These are phyloP conservation scores for Hypoxylon sp. DNA, from an alignment of 2,329 filamentous ascomycete species.

Conservation along the genomic window DNA sequence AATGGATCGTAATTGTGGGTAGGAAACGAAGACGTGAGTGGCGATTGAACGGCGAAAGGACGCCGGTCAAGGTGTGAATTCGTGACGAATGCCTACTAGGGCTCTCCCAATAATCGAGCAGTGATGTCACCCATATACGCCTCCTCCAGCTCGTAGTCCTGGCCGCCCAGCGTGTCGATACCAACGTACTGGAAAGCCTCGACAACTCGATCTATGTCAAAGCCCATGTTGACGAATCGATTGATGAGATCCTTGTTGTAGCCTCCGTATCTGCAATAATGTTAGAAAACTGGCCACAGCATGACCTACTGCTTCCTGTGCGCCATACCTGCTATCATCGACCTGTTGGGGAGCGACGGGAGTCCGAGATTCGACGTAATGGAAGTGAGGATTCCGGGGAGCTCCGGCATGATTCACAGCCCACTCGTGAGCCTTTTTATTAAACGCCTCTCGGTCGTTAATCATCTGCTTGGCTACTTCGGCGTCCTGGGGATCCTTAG, in stretches of 20 bases:
- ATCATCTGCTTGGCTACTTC: conserved; percentile 93
- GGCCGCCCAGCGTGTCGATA: conserved; percentile 79
- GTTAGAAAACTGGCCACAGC: conserved; percentile 16
- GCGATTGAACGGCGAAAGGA: too few species aligned
- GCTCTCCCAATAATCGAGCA: conserved; percentile 82
- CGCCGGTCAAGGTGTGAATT: too few species aligned
- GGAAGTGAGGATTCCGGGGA: conserved; percentile 54
- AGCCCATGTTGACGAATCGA: conserved; percentile 89
- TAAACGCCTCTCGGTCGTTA: conserved; percentile 79
- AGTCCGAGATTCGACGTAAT: conserved; percentile 38
- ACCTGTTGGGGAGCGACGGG: conserved; percentile 59
- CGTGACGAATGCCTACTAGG: conserved; percentile 12
- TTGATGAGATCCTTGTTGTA: conserved; percentile 87
- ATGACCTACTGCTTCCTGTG: too few species aligned
- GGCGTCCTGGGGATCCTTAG: conserved; percentile 95
- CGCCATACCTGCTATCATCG: conserved; percentile 60
- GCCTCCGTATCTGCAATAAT: conserved; percentile 75
- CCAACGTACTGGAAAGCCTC: conserved; percentile 82
- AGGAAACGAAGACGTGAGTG: too few species aligned
- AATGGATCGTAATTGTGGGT: conserved; percentile 1
- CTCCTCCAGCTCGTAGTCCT: conserved; percentile 87
- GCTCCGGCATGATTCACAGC: conserved; percentile 84
- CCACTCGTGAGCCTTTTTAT: conserved; percentile 87
- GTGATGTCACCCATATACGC: conserved; percentile 92
- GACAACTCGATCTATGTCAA: conserved; percentile 86